These are phyloP conservation scores for Primulina tabacum DNA, from an alignment of 257 asterid species.

Conservation along the genomic window DNA sequence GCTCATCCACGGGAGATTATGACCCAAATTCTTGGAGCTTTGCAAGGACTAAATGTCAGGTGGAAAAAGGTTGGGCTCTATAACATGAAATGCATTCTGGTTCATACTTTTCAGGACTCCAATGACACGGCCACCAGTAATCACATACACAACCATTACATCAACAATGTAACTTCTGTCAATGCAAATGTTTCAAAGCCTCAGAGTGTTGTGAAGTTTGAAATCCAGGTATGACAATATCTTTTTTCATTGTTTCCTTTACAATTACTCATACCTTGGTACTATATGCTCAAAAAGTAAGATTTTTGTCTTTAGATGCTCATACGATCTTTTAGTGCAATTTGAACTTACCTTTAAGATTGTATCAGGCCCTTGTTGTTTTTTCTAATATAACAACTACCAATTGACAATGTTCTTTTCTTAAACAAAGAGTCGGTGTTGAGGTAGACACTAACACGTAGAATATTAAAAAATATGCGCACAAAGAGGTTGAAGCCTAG, in stretches of 20 bases:
- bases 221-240: constrained; percentile 67
- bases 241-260: constrained; percentile 3
- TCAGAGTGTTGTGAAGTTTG: constrained; percentile 71
- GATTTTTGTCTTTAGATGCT: not conserved
- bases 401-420: not conserved
- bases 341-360: not conserved
- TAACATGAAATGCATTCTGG: constrained; percentile 80
- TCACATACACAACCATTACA: constrained; percentile 41
- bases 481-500: not conserved
- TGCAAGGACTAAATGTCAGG: constrained; percentile 73
- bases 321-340: not conserved
- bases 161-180: constrained; percentile 35
- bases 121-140: constrained; percentile 28
- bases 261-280: not conserved
- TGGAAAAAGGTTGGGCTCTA: constrained; percentile 93
- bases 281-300: not conserved
- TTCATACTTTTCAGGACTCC: constrained; percentile 31
- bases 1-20: constrained; percentile 84
- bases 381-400: not conserved
- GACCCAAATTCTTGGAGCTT: constrained; percentile 76
- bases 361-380: not conserved
- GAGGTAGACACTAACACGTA: not conserved
- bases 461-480: not conserved
- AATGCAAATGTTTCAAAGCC: constrained; percentile 33
- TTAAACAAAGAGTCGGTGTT: not conserved